A percentile compares a stretch with the other conserved stretches of the same genome.
These are phyloP conservation scores for Choanephora cucurbitarum DNA, from an alignment of 371 early-diverging fungal species.

Conservation along the genomic window DNA sequence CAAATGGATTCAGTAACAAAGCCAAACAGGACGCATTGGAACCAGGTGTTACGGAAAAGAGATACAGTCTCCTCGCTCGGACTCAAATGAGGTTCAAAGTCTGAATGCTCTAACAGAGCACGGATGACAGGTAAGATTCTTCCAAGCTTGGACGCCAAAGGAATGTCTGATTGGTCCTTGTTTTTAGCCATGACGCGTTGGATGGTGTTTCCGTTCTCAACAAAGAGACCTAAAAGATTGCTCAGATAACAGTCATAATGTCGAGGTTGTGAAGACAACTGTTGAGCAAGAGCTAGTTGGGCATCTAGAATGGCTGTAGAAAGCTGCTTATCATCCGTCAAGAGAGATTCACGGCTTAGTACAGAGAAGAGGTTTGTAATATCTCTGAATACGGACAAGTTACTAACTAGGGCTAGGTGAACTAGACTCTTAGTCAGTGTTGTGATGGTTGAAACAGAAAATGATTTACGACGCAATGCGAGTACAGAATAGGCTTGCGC, in stretches of 20 bases:
- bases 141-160: slow-evolving; percentile 64
- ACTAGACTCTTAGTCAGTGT: slow-evolving; percentile 51
- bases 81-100: slow-evolving; percentile 63
- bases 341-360: slow-evolving; percentile 45
- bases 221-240: slow-evolving; percentile 62
- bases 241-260: slow-evolving; percentile 59
- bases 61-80: slow-evolving; percentile 67
- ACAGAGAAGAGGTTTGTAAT: slow-evolving; percentile 56
- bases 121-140: slow-evolving; percentile 68
- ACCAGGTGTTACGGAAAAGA: slow-evolving; percentile 89
- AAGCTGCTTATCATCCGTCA: slow-evolving; percentile 49
- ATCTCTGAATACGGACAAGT: slow-evolving; percentile 51
- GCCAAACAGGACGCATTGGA: slow-evolving; percentile 80
- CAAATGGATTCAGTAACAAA: slow-evolving; percentile 76
- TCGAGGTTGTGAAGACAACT: slow-evolving; percentile 54
- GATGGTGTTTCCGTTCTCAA: slow-evolving; percentile 72
- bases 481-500: slow-evolving; percentile 56
- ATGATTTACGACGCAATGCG: slow-evolving; percentile 47
- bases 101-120: slow-evolving; percentile 59
- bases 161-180: slow-evolving; percentile 54
- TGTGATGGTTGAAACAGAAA: slow-evolving; percentile 42
- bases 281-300: slow-evolving; percentile 51
- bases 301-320: slow-evolving; percentile 37
- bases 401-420: slow-evolving; percentile 53
- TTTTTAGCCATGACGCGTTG: slow-evolving; percentile 53